phyloP scores from a whole-genome alignment of 176 grass and related monocot genomes.

The Hordeum marinum region DNA sequence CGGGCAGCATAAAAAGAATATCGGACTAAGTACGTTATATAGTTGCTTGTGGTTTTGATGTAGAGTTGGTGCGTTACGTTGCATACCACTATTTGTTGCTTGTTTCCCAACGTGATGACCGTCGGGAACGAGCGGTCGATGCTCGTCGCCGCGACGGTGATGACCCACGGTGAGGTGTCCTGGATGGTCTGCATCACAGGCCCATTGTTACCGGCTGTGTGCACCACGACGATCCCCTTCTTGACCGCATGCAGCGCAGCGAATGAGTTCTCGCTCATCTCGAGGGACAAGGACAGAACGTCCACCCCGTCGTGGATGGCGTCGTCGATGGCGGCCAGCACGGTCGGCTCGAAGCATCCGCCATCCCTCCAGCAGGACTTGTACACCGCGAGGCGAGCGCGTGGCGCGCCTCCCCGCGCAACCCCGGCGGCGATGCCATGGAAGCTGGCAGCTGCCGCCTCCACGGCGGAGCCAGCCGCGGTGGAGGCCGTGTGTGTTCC shows the following conservation, averaged over 20 bases:
- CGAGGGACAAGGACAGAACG: too few relatives aligned
- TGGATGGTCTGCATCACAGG: neutral
- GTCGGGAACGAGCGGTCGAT: slow-evolving; percentile 23
- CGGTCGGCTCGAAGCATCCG: too few relatives aligned
- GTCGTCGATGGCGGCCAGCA: too few relatives aligned
- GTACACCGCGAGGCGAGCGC: slow-evolving; percentile 16
- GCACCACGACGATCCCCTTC: neutral
- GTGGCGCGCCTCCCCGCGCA: slow-evolving; percentile 8
- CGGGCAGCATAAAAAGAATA: too few relatives aligned
- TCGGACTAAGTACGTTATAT: too few relatives aligned
- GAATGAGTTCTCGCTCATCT: neutral
- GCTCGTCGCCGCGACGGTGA: slow-evolving; percentile 25
- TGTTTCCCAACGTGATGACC: slow-evolving; percentile 21
- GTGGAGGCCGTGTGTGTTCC: slow-evolving; percentile 39
- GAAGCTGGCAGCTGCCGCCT: neutral
- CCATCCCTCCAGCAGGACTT: neutral
- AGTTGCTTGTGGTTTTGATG: too few relatives aligned
- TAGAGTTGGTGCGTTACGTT: too few relatives aligned
- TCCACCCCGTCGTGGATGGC: too few relatives aligned
- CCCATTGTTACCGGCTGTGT: neutral
- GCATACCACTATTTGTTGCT: neutral
- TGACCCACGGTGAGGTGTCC: slow-evolving; percentile 30
- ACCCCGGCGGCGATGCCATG: neutral
- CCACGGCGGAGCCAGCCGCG: neutral
- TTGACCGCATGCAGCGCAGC: slow-evolving; percentile 15